Evolutionary conservation across 345 rosid genomes (phyloP).

Genomic region (Populus ilicifolia): DNA sequence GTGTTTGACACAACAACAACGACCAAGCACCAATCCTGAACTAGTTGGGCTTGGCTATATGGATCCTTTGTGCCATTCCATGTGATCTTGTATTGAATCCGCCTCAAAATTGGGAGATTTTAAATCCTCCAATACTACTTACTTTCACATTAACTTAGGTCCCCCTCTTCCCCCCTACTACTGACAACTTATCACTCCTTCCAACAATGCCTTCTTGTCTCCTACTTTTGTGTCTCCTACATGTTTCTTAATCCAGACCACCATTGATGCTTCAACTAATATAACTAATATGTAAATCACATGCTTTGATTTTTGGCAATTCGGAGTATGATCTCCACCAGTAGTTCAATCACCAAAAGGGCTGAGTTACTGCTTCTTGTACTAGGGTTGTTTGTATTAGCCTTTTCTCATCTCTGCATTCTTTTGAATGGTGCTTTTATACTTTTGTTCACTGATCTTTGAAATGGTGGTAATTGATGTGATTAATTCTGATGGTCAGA

Average conservation of each 20-base stretch:
- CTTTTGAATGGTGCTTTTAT: slow-evolving; percentile 6
- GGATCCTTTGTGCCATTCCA: no score
- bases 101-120: no score
- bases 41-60: no score
- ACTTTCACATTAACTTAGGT: no score
- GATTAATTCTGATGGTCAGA: slow-evolving; percentile 50
- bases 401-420: neutral
- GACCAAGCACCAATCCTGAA: no score
- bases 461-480: slow-evolving; percentile 21
- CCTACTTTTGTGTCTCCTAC: no score
- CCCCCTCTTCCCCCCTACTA: no score
- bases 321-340: neutral
- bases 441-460: slow-evolving; percentile 9
- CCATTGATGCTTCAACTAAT: neutral
- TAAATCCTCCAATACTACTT: no score
- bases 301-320: neutral
- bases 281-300: neutral
- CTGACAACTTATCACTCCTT: no score
- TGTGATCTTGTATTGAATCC: no score
- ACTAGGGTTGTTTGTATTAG: neutral
- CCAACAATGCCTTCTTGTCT: no score
- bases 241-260: neutral
- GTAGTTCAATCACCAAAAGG: neutral
- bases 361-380: neutral
- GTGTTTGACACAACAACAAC: no score